phyloP scores from a whole-genome alignment of 306 rosid species.

The Herpetospermum pedunculosum region DNA sequence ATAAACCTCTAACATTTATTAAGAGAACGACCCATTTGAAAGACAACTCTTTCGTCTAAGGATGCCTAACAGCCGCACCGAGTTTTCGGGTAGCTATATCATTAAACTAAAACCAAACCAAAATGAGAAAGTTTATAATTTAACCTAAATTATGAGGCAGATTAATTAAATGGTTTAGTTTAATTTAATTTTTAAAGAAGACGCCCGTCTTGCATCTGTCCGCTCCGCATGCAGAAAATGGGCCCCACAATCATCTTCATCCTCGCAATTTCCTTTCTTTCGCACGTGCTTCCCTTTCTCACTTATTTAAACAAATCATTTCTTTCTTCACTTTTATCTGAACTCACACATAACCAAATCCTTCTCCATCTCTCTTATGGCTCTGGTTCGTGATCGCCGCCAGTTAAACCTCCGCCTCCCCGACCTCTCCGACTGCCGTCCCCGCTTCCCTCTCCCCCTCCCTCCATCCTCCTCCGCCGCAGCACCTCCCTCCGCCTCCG shows the following conservation, averaged over 20 bases:
- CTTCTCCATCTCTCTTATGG: slow-evolving; percentile 30
- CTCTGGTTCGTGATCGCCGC: slow-evolving; percentile 71
- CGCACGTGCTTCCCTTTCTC: neutral
- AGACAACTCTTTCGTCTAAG: too few species aligned
- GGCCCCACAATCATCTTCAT: neutral
- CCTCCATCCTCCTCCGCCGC: slow-evolving; percentile 5
- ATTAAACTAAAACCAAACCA: too few species aligned
- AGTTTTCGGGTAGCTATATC: too few species aligned
- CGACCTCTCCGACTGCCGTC: slow-evolving; percentile 30
- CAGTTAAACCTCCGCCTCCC: slow-evolving; percentile 63
- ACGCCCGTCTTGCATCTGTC: neutral
- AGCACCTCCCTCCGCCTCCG: slow-evolving; percentile 5
- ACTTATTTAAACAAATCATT: neutral
- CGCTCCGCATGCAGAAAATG: neutral
- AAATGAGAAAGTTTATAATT: too few species aligned
- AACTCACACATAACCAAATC: too few species aligned
- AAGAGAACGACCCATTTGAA: too few species aligned
- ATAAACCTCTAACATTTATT: too few species aligned
- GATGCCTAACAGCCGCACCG: too few species aligned
- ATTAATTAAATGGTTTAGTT: neutral
- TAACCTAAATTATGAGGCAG: too few species aligned
- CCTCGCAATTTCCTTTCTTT: neutral
- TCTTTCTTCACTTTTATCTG: neutral
- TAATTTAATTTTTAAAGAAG: neutral
- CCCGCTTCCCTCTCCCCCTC: slow-evolving; percentile 17